These are phyloP conservation scores for Claviceps spartinae DNA, from an alignment of 2,329 filamentous ascomycete genomes.

Conservation along the genomic window DNA sequence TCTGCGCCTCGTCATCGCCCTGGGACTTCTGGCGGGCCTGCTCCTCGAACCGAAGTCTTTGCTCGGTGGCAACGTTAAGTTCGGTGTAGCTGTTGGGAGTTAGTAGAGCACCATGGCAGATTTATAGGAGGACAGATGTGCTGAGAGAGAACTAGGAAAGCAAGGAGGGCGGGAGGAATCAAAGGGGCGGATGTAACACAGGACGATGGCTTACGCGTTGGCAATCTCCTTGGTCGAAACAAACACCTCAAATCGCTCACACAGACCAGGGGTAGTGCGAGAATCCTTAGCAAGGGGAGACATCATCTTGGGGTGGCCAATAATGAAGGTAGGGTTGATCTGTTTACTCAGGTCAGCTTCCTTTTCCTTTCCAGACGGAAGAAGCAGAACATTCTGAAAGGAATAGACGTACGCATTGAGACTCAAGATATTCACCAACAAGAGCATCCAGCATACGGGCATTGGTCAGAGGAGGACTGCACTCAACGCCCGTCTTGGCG, in stretches of 20 bases:
- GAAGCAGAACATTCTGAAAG: background rate
- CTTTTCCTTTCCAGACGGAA: background rate
- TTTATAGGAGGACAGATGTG: background rate
- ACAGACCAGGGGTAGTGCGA: constrained; percentile 66
- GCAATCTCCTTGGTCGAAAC: constrained; percentile 68
- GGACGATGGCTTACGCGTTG: constrained; percentile 47
- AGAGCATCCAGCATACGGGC: constrained; percentile 94
- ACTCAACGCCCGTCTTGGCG: constrained; percentile 83
- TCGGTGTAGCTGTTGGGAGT: constrained; percentile 55
- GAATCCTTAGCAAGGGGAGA: constrained; percentile 94
- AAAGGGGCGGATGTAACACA: too few relatives aligned
- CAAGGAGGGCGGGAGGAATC: background rate
- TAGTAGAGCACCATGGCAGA: background rate
- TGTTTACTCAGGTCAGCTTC: constrained; percentile 5
- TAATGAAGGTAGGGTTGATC: constrained; percentile 60
- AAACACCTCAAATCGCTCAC: constrained; percentile 95
- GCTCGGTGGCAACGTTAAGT: constrained; percentile 85
- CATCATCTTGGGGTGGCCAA: constrained; percentile 57
- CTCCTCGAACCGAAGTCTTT: constrained; percentile 75
- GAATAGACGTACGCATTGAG: constrained; percentile 48
- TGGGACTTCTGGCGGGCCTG: constrained; percentile 91
- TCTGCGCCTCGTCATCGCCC: constrained; percentile 92
- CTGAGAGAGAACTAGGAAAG: background rate
- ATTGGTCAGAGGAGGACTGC: constrained; percentile 80
- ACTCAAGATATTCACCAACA: constrained; percentile 87